Evolutionary conservation across 2,329 filamentous ascomycete genomes (phyloP).

Genomic region (Cryoendolithus antarcticus): DNA sequence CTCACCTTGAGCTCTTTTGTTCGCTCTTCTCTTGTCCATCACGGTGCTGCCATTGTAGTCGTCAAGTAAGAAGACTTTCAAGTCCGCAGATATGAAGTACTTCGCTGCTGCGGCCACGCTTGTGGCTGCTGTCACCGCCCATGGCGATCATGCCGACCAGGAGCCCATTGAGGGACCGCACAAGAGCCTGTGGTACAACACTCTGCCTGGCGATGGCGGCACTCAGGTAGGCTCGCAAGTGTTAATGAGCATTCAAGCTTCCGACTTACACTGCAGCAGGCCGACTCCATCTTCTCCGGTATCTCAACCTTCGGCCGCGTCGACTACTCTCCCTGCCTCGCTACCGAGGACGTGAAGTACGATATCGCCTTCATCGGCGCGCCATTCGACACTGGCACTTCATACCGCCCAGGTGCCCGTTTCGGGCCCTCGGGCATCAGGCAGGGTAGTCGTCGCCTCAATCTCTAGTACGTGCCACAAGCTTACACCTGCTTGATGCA

Average conservation of each 20-base stretch:
- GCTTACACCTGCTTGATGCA: conserved; percentile 16
- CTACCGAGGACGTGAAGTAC: conserved; percentile 57
- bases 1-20: no score
- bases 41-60: conserved; percentile 1
- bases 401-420: conserved; percentile 69
- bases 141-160: conserved; percentile 48
- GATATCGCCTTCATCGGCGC: conserved; percentile 80
- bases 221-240: conserved; percentile 48
- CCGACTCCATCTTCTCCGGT: conserved; percentile 78
- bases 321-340: conserved; percentile 64
- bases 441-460: conserved; percentile 73
- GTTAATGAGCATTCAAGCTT: no score
- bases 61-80: not conserved
- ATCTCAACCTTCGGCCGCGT: conserved; percentile 77
- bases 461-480: conserved; percentile 59
- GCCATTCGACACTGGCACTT: conserved; percentile 77
- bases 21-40: not conserved
- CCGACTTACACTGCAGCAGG: conserved; percentile 34
- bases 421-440: conserved; percentile 77
- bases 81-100: conserved; percentile 3
- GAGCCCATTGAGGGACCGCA: conserved; percentile 55
- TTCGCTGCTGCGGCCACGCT: conserved; percentile 10
- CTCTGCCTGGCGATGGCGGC: conserved; percentile 68
- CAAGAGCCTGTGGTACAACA: conserved; percentile 70
- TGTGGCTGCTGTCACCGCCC: conserved; percentile 44